Base-by-base conservation (phyloP, 176 grass and related monocot species). In the Echinochloa phyllopogon region DNA sequence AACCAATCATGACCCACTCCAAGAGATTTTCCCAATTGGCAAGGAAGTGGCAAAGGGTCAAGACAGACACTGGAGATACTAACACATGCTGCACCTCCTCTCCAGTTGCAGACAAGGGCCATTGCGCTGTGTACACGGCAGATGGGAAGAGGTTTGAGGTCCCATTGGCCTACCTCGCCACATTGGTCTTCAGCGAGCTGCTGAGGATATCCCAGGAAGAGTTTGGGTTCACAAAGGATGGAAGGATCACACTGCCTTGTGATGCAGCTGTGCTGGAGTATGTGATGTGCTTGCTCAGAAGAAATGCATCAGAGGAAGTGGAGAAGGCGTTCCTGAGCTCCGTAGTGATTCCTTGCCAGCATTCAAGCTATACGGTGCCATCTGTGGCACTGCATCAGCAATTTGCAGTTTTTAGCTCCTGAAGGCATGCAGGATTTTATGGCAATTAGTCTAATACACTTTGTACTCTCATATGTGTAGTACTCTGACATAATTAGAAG, bases 131-230 rank as follows among this genome's bases (percentile, higher is more conserved):
- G 69, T 95, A 92, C 74, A 90, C 74, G 3, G 69, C 23, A 0
- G 88, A 95, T 8, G 50, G 70, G 40, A 90, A 40, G 68, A 52
- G 85, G 70, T 92, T 95, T 17, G 70, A 90, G 88, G 84, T 92
- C 44, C 90, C 88, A 44, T 66, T 92, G 36, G 43, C 12, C 0
- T 90, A 82, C 64, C 90, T 95, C 0, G 48, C 69, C 50, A 87
- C 38, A 8, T 33, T 7, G 37, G 65, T 92, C 75, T 76, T 95
- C 67, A 17, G 52, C 52, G 83, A 84, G 70, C 57, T 90, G 24
- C 59, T 88, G 8, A 69, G 51, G 63, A 63, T 96, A 60, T 76
- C 87, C 0, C 68, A 65, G 69, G 90, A 96, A 55, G 76, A 90
- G 55, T 95, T 84, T 39, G 85, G 90, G 2, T 86, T 88, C 41